Base-by-base conservation (phyloP, 176 grass and related monocot species). In the Zea mays region DNA sequence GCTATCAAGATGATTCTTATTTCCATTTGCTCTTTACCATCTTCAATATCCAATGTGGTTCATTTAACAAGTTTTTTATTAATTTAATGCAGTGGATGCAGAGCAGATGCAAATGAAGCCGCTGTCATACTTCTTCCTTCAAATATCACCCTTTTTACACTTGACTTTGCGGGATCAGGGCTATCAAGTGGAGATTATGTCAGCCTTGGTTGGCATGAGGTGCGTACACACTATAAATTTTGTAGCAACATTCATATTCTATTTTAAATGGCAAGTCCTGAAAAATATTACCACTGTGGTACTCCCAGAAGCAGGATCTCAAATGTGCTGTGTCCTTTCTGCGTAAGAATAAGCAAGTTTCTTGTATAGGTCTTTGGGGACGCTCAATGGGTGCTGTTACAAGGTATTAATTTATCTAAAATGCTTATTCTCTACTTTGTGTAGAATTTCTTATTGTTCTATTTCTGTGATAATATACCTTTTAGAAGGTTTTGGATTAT, bases 171-270 rank as follows among this genome's bases (percentile, higher is more conserved):
- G 12, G 96, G 96, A 45, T 99, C 96, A 72, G 96, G 96, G 47
- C 67, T 99, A 70, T 99, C 96, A 72, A 88, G 72, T 54, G 96
- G 96, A 77, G 87, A 99, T 45, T 93, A 93, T 89, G 96, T 99
- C 75, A 99, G 96, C 69, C 96, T 99, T 84, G 96, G 96, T 90
- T 99, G 96, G 96, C 92, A 99, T 64, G 96, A 99, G 96, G 96
- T 99, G 72, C 17, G 33, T 70, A 83, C 42, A 49, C 46, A 65
- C 76, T 58, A 65, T 84, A 47, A 68, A 17, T 75, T 63, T 84
- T 54, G 2, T 46, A 80, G 35, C 14, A 8, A 8, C 17, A 36
- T 56, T 75, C n/a, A 59, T 65, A 84, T 76, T 2, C 8, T 43
- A 71, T 75, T 37, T 57, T 57, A 47, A 71, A 71, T 65, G 20